phyloP scores from a whole-genome alignment of 1,284 basidiomycete genomes.

The Blastosporella zonata region DNA sequence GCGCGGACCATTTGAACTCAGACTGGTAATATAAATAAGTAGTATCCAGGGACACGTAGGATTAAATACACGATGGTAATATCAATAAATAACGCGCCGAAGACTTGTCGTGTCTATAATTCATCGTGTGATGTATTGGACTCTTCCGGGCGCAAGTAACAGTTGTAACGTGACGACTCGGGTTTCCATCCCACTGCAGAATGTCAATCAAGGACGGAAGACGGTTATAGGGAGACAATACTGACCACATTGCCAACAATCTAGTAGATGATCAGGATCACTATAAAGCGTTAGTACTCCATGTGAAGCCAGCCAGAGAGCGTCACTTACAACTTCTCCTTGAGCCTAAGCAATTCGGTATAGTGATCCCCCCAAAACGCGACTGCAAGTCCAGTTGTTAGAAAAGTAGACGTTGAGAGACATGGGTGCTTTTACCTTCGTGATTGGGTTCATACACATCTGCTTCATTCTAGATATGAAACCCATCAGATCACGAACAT shows the following conservation, averaged over 20 bases:
- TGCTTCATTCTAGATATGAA: slow-evolving; percentile 45
- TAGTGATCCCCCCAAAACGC: slow-evolving; percentile 59
- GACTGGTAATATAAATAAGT: too few species aligned
- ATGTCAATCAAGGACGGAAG: background rate
- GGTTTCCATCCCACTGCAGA: slow-evolving; percentile 32
- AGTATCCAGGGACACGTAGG: too few species aligned
- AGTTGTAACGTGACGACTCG: slow-evolving; percentile 25
- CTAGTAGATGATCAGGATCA: slow-evolving; percentile 50
- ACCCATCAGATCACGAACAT: slow-evolving; percentile 3
- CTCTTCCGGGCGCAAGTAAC: slow-evolving; percentile 24
- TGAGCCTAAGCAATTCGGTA: slow-evolving; percentile 41
- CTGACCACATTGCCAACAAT: slow-evolving; percentile 63
- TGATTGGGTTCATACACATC: slow-evolving; percentile 55
- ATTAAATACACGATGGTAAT: too few species aligned
- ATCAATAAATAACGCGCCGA: too few species aligned
- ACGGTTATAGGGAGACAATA: slow-evolving; percentile 9
- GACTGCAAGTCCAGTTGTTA: slow-evolving; percentile 22
- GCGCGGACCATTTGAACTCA: too few species aligned
- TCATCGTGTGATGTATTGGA: too few species aligned
- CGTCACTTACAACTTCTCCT: slow-evolving; percentile 51
- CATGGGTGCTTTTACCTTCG: slow-evolving; percentile 31
- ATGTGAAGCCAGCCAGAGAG: background rate
- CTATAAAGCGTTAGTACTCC: slow-evolving; percentile 27
- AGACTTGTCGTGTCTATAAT: too few species aligned
- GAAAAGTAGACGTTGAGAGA: background rate